These are phyloP conservation scores for Microdochium nivale DNA, from an alignment of 2,329 filamentous ascomycete species.

Conservation along the genomic window DNA sequence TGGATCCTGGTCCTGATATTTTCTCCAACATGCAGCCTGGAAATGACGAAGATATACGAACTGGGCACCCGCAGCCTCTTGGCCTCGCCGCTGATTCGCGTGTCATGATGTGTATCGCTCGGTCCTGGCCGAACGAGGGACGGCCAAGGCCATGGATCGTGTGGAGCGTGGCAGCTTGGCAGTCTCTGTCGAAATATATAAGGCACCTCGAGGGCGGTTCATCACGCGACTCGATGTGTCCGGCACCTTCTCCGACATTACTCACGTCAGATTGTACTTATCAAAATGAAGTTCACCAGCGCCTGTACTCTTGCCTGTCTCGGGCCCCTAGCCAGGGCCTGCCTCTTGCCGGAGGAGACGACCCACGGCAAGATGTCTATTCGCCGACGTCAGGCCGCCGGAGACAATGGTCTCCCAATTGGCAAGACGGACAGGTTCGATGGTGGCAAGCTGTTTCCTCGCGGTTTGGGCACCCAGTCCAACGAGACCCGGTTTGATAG, in stretches of 20 bases:
- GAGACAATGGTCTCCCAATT: slow-evolving; percentile 11
- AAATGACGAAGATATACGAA: no score
- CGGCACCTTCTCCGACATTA: neutral
- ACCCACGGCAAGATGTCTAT: neutral
- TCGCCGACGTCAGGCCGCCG: neutral
- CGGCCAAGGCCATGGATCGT: no score
- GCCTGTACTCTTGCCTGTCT: neutral
- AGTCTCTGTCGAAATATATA: neutral
- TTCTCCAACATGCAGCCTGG: no score
- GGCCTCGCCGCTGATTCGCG: no score
- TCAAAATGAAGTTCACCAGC: neutral
- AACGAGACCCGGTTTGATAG: slow-evolving; percentile 23
- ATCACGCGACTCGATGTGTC: neutral
- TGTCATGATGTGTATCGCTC: no score
- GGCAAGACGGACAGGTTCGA: slow-evolving; percentile 26
- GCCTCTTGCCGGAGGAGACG: neutral
- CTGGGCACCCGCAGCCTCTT: no score
- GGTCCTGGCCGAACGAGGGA: no score
- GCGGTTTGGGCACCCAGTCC: slow-evolving; percentile 29
- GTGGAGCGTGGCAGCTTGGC: no score
- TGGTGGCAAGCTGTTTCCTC: slow-evolving; percentile 26
- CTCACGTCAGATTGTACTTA: neutral
- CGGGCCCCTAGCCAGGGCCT: neutral
- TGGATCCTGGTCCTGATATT: no score
- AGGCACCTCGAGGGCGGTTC: neutral